These are phyloP conservation scores for Phaeotremella fagi DNA, from an alignment of 768 basidiomycete species.

Conservation along the genomic window DNA sequence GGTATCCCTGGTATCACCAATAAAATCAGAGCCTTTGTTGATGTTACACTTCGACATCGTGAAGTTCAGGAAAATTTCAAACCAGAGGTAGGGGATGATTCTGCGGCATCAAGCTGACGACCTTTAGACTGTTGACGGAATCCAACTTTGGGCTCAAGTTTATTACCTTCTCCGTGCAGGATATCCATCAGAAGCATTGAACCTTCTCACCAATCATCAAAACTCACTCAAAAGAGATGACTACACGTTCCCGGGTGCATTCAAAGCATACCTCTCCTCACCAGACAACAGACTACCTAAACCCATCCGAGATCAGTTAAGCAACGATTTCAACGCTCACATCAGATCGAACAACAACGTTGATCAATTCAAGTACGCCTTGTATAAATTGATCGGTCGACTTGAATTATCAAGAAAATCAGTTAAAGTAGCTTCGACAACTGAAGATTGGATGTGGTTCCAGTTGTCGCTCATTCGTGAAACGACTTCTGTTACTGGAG, in stretches of 20 bases:
- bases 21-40: slow-evolving; percentile 80
- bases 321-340: slow-evolving; percentile 57
- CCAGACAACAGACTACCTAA: slow-evolving; percentile 59
- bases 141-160: slow-evolving; percentile 88
- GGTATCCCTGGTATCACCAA: slow-evolving; percentile 87
- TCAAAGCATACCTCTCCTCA: slow-evolving; percentile 77
- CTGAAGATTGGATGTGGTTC: slow-evolving; percentile 98
- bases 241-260: slow-evolving; percentile 72
- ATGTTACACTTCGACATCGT: slow-evolving; percentile 58
- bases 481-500: slow-evolving; percentile 7
- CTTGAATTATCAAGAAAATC: slow-evolving; percentile 75
- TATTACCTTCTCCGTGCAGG: slow-evolving; percentile 88
- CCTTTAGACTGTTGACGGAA: slow-evolving; percentile 69
- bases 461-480: slow-evolving; percentile 84
- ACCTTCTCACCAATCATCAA: slow-evolving; percentile 66
- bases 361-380: slow-evolving; percentile 91
- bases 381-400: slow-evolving; percentile 93
- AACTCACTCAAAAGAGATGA: slow-evolving; percentile 65
- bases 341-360: slow-evolving; percentile 75
- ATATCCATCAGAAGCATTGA: slow-evolving; percentile 71
- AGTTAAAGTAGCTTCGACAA: slow-evolving; percentile 81
- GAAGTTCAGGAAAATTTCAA: slow-evolving; percentile 78
- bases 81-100: slow-evolving; percentile 62
- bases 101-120: not conserved
- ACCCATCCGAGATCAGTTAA: slow-evolving; percentile 60